Evolutionary conservation across 345 rosid genomes (phyloP).

Genomic region (Eucalyptus melliodora): DNA sequence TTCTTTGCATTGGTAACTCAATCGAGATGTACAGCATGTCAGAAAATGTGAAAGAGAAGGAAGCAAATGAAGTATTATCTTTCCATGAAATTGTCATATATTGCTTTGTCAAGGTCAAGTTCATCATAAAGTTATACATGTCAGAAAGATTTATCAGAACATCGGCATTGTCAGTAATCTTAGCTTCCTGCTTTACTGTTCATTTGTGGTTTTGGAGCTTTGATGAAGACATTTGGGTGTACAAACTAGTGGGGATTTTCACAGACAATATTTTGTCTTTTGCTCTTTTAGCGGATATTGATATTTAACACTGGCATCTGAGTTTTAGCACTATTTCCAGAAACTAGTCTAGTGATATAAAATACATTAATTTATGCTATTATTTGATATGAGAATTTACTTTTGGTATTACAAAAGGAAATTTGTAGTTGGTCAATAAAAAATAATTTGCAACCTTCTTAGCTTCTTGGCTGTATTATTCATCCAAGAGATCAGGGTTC

Average conservation of each 20-base stretch:
- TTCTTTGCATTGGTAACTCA: neutral
- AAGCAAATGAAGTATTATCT: neutral
- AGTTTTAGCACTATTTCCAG: neutral
- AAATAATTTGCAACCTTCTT: neutral
- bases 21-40: neutral
- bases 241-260: neutral
- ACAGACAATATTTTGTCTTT: neutral
- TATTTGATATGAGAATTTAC: neutral
- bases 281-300: neutral
- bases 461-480: neutral
- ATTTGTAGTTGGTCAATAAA: neutral
- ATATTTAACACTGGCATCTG: neutral
- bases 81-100: neutral
- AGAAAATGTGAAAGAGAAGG: neutral
- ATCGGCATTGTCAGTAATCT: neutral
- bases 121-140: neutral
- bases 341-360: neutral
- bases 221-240: neutral
- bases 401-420: neutral
- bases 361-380: neutral
- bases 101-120: neutral
- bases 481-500: neutral
- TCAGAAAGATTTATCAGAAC: neutral
- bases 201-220: neutral
- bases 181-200: neutral